Conservation (phyloP, 2,329 filamentous ascomycete species). For the Pyrenophora teres region DNA sequence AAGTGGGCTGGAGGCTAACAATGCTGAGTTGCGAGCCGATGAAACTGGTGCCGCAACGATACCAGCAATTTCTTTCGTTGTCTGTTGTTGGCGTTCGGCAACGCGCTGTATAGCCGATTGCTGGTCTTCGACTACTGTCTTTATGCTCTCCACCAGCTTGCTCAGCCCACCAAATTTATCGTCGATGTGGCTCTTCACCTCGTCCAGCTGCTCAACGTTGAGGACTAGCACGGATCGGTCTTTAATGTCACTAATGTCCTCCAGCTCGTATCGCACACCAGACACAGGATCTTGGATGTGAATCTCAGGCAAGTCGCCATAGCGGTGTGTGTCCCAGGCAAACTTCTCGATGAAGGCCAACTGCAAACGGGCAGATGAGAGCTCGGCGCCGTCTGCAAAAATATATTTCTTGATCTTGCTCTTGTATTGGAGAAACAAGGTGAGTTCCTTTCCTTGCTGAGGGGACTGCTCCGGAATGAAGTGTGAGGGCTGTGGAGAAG, state of each 20-base stretch:
- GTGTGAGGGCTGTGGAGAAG: conserved; percentile 50
- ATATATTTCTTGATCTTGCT: conserved; percentile 97
- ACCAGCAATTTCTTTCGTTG: conserved; percentile 81
- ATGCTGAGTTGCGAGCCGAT: conserved; percentile 43
- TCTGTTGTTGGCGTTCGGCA: conserved; percentile 87
- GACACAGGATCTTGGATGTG: conserved; percentile 97
- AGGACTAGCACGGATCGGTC: conserved; percentile 93
- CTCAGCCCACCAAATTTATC: conserved; percentile 83
- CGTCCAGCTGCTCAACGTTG: conserved; percentile 90
- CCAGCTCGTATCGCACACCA: conserved; percentile 93
- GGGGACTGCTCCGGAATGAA: conserved; percentile 64
- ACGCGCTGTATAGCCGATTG: conserved; percentile 80
- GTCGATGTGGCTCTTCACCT: conserved; percentile 95
- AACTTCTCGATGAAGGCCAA: conserved; percentile 99
- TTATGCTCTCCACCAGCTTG: conserved; percentile 82
- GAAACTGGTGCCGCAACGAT: conserved; percentile 56
- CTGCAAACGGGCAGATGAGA: conserved; percentile 86
- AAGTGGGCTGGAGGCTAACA: conserved; percentile 38
- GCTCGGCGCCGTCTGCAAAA: conserved; percentile 79
- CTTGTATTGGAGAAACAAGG: conserved; percentile 93
- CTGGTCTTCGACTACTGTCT: conserved; percentile 82
- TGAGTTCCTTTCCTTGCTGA: conserved; percentile 82
- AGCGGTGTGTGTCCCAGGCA: conserved; percentile 96
- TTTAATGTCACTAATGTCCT: conserved; percentile 91
- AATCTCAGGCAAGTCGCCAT: conserved; percentile 94